phyloP scores from a whole-genome alignment of 768 basidiomycete genomes.

The Suillus discolor region DNA sequence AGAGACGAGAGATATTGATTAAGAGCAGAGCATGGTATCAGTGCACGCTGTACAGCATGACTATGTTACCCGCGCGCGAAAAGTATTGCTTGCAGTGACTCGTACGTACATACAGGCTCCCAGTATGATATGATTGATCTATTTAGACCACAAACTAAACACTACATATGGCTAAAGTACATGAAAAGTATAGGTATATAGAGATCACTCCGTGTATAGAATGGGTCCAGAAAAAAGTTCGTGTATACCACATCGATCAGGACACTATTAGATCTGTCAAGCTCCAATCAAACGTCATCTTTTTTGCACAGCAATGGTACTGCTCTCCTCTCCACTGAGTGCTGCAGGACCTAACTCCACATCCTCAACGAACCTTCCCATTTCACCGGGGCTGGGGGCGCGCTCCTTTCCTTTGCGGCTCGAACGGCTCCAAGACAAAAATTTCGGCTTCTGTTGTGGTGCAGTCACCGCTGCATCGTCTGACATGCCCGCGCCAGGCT shows the following conservation, averaged over 20 bases:
- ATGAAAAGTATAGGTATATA: neutral
- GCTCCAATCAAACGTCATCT: neutral
- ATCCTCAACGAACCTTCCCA: slow-evolving; percentile 43
- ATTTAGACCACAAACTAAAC: neutral
- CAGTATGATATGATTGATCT: neutral
- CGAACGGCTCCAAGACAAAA: slow-evolving; percentile 14
- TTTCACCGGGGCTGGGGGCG: slow-evolving; percentile 22
- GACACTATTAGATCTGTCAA: neutral
- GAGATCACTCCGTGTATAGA: neutral
- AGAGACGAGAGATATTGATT: no score
- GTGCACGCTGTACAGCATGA: no score
- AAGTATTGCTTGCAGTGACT: neutral
- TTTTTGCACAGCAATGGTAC: neutral
- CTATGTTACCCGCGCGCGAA: no score
- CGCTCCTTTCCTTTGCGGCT: slow-evolving; percentile 28
- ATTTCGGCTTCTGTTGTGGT: slow-evolving; percentile 9
- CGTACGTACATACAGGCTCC: neutral
- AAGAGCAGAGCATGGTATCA: no score
- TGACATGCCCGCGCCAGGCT: slow-evolving; percentile 55
- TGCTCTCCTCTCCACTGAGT: neutral
- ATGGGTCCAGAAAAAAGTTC: neutral
- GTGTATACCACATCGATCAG: neutral
- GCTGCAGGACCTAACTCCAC: slow-evolving; percentile 19
- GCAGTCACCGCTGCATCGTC: slow-evolving; percentile 38
- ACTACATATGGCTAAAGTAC: neutral